Base-by-base conservation (phyloP, 2,329 filamentous ascomycete genomes). In the Chrysoporthe austroafricana region DNA sequence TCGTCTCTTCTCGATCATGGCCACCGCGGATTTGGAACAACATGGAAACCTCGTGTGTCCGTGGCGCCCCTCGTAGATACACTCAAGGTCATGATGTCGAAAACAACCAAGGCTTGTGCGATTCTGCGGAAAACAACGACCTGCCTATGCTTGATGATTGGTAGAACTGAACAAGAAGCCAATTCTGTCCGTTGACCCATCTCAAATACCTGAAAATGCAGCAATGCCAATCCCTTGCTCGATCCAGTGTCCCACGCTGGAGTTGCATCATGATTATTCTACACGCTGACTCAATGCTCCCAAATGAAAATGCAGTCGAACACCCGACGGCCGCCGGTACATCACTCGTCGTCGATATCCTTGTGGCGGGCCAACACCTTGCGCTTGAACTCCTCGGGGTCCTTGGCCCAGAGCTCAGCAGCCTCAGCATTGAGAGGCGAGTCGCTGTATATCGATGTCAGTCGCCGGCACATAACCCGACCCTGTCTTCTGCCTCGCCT, bases 341-440 rank as follows among this genome's bases (percentile, higher is more conserved):
- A 36, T 72, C 76, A 90, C 73, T 90, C 88, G 70, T 90, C 88
- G 70, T 90, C 88, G 39, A 90, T 78, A 72, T 90, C 88, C 59
- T 83, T 82, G 79, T 91, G 88, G 69, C 88, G 84, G 61, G 81
- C 86, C 71, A 86, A 74, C 44, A 91, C 88, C 81, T 90, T 90
- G 72, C 88, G 88, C 86, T 97, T 93, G 85, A 96, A 98, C 78
- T 97, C 93, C 58, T 88, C 89, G 48, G 89, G 84, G 77, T 98
- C 89, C 73, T 90, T 93, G 78, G 97, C 95, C 94, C 96, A 99
- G 54, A 99, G 85, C 78, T 97, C 92, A 18, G 96, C 96, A 42
- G 96, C 96, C 80, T 99, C 94, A 69, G 94, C 96, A 75, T 99
- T 99, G 71, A 99, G 84, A 2, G 96, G 96, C 72, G 93, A 97